phyloP scores from a whole-genome alignment of 106 monocot genomes.

The Posidonia australis region DNA sequence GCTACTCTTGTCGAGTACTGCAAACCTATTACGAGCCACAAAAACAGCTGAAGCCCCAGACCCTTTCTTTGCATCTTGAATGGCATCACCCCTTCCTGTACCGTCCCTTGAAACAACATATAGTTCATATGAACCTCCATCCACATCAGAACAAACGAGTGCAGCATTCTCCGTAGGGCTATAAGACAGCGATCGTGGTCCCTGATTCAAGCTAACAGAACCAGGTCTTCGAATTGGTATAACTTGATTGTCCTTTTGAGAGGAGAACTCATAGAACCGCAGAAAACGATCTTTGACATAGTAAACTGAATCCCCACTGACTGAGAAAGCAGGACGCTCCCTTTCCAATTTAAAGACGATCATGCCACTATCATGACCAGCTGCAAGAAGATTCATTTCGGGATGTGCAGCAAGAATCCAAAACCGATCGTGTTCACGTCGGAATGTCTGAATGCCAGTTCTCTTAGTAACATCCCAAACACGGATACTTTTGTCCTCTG shows the following conservation, averaged over 20 bases:
- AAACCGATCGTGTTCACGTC: constrained; percentile 84
- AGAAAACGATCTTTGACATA: constrained; percentile 78
- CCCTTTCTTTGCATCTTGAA: constrained; percentile 74
- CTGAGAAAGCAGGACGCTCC: constrained; percentile 74
- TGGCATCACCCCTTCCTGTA: constrained; percentile 44
- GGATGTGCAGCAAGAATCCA: constrained; percentile 85
- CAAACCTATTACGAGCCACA: constrained; percentile 83
- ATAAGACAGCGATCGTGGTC: constrained; percentile 56
- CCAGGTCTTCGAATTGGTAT: constrained; percentile 64
- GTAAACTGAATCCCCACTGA: constrained; percentile 50
- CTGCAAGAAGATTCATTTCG: constrained; percentile 85
- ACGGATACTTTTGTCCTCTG: constrained; percentile 89
- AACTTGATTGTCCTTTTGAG: constrained; percentile 62
- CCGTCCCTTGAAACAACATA: constrained; percentile 57
- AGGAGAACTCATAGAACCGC: constrained; percentile 54
- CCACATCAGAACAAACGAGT: constrained; percentile 68
- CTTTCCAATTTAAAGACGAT: constrained; percentile 86
- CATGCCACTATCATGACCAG: constrained; percentile 94
- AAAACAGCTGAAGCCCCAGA: constrained; percentile 60
- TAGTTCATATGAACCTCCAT: constrained; percentile 84
- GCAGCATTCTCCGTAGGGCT: constrained; percentile 85
- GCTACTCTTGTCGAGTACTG: constrained; percentile 62
- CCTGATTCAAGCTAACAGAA: constrained; percentile 66
- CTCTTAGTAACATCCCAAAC: constrained; percentile 90
- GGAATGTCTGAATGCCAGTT: constrained; percentile 78